These are phyloP conservation scores for Chlorella sp. DNA, from an alignment of 139 green algal genomes.

Conservation along the genomic window DNA sequence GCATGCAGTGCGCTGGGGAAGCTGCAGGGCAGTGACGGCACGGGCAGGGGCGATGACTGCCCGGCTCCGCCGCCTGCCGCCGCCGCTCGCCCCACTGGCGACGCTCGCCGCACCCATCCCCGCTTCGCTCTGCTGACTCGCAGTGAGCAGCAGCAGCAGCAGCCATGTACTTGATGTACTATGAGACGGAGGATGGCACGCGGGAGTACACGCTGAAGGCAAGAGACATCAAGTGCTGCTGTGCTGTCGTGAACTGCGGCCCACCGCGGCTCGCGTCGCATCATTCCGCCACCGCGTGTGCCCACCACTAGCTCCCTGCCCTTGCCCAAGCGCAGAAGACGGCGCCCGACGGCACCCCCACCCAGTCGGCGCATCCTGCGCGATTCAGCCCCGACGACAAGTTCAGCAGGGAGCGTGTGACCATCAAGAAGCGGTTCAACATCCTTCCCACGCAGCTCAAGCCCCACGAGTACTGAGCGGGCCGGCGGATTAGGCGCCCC, in stretches of 20 bases:
- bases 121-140: not conserved
- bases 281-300: not conserved
- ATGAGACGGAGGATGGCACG: constrained; percentile 82
- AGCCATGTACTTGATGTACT: constrained; percentile 98
- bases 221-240: not conserved
- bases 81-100: no score
- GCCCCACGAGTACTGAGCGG: constrained; percentile 47
- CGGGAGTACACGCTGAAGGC: constrained; percentile 94
- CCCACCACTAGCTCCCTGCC: not conserved
- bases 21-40: no score
- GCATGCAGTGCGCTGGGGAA: no score
- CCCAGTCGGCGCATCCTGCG: constrained; percentile 86
- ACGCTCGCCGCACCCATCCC: no score
- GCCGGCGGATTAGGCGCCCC: no score
- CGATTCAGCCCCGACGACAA: constrained; percentile 98
- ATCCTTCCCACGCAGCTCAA: constrained; percentile 92
- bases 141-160: not conserved
- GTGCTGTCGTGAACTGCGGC: not conserved
- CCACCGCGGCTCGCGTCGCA: not conserved
- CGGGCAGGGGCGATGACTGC: no score
- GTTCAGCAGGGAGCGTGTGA: constrained; percentile 92
- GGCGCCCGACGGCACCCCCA: constrained; percentile 80
- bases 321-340: constrained; percentile 65
- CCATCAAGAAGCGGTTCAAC: constrained; percentile 91
- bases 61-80: no score